Evolutionary conservation across 345 rosid genomes (phyloP).

Genomic region (Schrenkiella parvula): DNA sequence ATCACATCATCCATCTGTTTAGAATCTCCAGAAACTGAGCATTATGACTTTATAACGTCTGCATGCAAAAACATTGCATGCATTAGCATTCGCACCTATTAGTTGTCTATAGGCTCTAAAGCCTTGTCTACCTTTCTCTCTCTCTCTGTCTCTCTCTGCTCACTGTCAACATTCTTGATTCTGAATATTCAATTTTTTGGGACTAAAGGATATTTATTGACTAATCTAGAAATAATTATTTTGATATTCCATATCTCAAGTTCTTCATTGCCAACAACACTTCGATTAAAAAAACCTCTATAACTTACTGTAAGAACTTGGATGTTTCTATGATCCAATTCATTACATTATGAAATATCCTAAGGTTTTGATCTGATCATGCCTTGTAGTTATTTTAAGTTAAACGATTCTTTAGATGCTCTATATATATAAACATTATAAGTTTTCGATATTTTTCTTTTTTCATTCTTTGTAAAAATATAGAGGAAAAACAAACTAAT

Average conservation of each 20-base stretch:
- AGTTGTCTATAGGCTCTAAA: conserved; percentile 29
- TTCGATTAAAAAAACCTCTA: background rate
- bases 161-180: conserved; percentile 30
- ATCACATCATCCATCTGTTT: conserved; percentile 15
- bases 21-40: conserved; percentile 34
- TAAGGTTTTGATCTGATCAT: background rate
- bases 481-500: background rate
- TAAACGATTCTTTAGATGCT: background rate
- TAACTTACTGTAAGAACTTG: background rate
- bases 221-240: background rate
- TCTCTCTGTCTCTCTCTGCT: conserved; percentile 13
- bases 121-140: conserved; percentile 3
- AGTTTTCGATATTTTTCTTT: background rate
- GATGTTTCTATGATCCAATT: background rate
- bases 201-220: conserved; percentile 13
- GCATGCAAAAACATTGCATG: conserved; percentile 36
- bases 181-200: background rate
- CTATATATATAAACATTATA: background rate
- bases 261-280: background rate
- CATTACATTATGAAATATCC: background rate
- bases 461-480: background rate
- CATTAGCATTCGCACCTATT: conserved; percentile 36
- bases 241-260: background rate
- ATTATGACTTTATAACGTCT: conserved; percentile 32
- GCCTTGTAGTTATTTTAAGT: background rate